These are phyloP conservation scores for Saccharomycopsis crataegensis DNA, from an alignment of 1,139 yeast genomes.

Conservation along the genomic window DNA sequence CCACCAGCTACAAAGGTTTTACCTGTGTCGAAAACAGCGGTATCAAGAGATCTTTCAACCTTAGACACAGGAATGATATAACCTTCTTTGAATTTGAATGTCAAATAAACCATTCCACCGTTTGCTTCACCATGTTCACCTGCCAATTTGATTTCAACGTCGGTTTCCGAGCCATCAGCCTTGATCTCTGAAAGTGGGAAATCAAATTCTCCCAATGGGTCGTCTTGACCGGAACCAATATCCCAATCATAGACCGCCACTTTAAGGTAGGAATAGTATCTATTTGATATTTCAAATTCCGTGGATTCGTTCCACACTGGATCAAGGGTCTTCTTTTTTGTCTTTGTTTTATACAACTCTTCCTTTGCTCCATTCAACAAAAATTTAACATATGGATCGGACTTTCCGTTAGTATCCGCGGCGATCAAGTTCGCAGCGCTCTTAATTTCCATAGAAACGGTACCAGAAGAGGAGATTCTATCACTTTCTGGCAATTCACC, in stretches of 20 bases:
- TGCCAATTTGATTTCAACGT: conserved; percentile 45
- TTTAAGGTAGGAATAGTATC: conserved; percentile 51
- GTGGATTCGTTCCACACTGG: conserved; percentile 78
- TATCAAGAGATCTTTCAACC: conserved; percentile 30
- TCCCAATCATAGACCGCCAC: conserved; percentile 83
- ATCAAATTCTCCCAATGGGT: conserved; percentile 62
- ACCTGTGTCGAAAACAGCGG: conserved; percentile 28
- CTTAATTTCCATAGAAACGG: conserved; percentile 51
- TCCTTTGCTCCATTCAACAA: conserved; percentile 56
- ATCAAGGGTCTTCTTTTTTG: conserved; percentile 74
- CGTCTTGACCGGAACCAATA: conserved; percentile 79
- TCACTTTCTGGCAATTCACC: conserved; percentile 66
- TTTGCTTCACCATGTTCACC: conserved; percentile 39
- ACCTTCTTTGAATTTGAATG: conserved; percentile 59
- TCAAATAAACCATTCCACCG: conserved; percentile 59
- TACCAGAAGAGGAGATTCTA: conserved; percentile 70
- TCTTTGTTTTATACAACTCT: conserved; percentile 62
- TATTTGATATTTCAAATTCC: conserved; percentile 43
- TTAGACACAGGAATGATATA: conserved; percentile 40
- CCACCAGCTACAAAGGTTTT: conserved; percentile 34
- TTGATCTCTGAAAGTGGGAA: conserved; percentile 57
- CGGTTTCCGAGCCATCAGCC: conserved; percentile 41
- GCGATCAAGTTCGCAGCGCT: conserved; percentile 68
- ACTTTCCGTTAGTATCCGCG: conserved; percentile 84
- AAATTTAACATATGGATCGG: conserved; percentile 81